phyloP scores from a whole-genome alignment of 2,329 filamentous ascomycete species.

The Epichloe glyceriae region DNA sequence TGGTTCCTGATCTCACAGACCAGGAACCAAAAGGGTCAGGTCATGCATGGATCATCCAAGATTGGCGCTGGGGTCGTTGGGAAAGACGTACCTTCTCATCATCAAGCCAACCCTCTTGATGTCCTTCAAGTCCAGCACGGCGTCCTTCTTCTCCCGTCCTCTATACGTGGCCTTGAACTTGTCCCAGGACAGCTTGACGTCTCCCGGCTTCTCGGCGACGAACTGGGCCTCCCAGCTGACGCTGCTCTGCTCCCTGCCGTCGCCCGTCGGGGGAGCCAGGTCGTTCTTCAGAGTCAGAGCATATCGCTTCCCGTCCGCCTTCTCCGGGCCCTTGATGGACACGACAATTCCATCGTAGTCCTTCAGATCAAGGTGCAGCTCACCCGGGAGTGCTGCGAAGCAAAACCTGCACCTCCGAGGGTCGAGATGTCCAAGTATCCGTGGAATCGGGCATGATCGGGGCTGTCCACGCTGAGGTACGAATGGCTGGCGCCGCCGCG shows the following conservation, averaged over 20 bases:
- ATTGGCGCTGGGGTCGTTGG: background rate
- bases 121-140: conserved; percentile 41
- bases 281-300: conserved; percentile 65
- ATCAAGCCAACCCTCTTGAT: conserved; percentile 62
- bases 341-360: conserved; percentile 48
- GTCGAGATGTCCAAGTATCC: conserved; percentile 61
- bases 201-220: conserved; percentile 15
- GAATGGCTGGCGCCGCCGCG: conserved; percentile 56
- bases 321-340: conserved; percentile 22
- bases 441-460: conserved; percentile 42
- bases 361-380: conserved; percentile 49
- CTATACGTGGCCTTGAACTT: conserved; percentile 61
- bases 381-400: conserved; percentile 59
- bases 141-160: conserved; percentile 50
- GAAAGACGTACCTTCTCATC: conserved; percentile 56
- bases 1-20: too few relatives aligned
- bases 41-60: too few relatives aligned
- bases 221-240: conserved; percentile 68
- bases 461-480: conserved; percentile 25
- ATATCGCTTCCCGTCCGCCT: conserved; percentile 53
- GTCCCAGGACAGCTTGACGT: conserved; percentile 48
- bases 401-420: conserved; percentile 71
- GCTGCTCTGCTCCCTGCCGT: conserved; percentile 58
- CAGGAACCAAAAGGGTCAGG: too few relatives aligned
- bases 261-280: conserved; percentile 40